Conservation (phyloP, 1,284 basidiomycete genomes). For the Moniliella sp. region DNA sequence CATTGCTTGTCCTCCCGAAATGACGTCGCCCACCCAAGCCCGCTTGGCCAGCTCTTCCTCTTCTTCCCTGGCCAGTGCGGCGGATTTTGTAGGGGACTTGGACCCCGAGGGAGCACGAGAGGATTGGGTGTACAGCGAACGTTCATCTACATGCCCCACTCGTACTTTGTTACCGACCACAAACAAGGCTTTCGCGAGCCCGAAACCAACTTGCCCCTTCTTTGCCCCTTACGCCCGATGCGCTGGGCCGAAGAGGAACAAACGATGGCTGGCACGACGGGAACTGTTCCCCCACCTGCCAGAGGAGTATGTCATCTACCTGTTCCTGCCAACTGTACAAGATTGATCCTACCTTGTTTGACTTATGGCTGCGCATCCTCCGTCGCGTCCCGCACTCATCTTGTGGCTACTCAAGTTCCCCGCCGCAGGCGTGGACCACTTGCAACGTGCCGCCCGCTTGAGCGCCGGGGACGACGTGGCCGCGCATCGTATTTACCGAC, state of each 20-base stretch:
- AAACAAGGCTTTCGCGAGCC: conserved; percentile 39
- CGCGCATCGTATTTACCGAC: conserved; percentile 43
- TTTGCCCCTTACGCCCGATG: conserved; percentile 6
- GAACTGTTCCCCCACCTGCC: conserved; percentile 37
- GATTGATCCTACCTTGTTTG: conserved; percentile 38
- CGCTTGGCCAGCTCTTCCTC: background rate
- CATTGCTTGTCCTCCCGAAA: conserved; percentile 40
- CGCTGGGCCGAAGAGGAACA: conserved; percentile 41
- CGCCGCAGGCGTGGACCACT: conserved; percentile 41
- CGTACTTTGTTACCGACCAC: conserved; percentile 47
- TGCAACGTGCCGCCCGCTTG: conserved; percentile 38
- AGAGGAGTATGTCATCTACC: conserved; percentile 40
- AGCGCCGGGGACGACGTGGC: conserved; percentile 44
- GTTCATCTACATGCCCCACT: conserved; percentile 39
- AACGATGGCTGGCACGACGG: conserved; percentile 38
- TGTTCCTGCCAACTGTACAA: conserved; percentile 45
- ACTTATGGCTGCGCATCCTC: conserved; percentile 43
- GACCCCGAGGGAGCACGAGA: conserved; percentile 41
- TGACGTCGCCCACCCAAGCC: conserved; percentile 15
- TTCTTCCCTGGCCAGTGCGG: conserved; percentile 8
- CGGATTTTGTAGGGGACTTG: conserved; percentile 37
- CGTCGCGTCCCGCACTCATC: conserved; percentile 40
- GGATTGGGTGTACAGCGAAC: conserved; percentile 41
- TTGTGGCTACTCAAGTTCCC: conserved; percentile 48
- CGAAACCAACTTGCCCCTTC: background rate